Evolutionary conservation across 495 filamentous ascomycete genomes (phyloP).

Genomic region (Daldinia childiae): DNA sequence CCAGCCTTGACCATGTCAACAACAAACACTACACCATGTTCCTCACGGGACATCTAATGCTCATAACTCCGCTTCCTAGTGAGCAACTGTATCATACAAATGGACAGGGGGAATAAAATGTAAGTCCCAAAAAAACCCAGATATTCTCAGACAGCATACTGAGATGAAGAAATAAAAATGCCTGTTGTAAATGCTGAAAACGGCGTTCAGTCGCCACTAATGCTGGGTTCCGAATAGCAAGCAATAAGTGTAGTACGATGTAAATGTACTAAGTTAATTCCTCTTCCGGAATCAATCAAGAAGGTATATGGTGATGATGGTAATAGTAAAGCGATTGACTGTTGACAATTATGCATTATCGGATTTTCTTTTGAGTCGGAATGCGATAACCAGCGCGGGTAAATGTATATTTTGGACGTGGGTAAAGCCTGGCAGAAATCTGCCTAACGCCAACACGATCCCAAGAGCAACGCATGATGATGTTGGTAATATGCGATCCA

Average conservation of each 20-base stretch:
- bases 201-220: slow-evolving; percentile 25
- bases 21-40: slow-evolving; percentile 17
- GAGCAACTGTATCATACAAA: slow-evolving; percentile 49
- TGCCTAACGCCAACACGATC: not conserved
- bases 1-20: slow-evolving; percentile 27
- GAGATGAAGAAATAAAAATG: slow-evolving; percentile 35
- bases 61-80: slow-evolving; percentile 44
- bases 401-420: slow-evolving; percentile 24
- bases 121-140: slow-evolving; percentile 19
- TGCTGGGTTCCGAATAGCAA: slow-evolving; percentile 27
- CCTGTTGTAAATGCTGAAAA: slow-evolving; percentile 39
- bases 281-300: not conserved
- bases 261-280: slow-evolving; percentile 12
- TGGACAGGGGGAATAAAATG: slow-evolving; percentile 35
- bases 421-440: not conserved
- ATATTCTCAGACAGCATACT: slow-evolving; percentile 34
- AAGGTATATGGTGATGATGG: not conserved
- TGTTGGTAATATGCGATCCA: not conserved
- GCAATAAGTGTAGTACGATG: not conserved
- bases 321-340: slow-evolving; percentile 38
- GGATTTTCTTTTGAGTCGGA: slow-evolving; percentile 13
- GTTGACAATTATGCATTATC: slow-evolving; percentile 50
- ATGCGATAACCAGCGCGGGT: slow-evolving; percentile 39
- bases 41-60: slow-evolving; percentile 43
- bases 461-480: not conserved